Conservation (phyloP, 352 stramenopile species). For the Pythium sukuiense region DNA sequence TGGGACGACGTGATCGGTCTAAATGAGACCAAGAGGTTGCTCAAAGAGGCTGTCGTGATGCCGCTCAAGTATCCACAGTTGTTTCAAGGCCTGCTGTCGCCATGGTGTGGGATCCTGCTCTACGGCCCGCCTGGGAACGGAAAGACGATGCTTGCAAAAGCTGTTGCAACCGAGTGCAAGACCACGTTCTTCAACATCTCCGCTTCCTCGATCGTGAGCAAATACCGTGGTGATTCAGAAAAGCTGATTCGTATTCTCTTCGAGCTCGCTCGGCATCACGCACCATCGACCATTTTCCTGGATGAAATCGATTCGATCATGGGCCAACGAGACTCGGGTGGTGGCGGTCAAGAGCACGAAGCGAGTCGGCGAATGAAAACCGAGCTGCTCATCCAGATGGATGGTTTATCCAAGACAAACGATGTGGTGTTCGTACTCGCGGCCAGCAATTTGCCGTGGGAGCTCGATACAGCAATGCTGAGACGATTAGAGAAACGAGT, state of each 20-base stretch:
- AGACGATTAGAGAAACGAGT: conserved; percentile 83
- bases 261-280: conserved; percentile 77
- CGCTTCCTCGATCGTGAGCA: conserved; percentile 85
- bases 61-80: conserved; percentile 94
- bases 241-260: conserved; percentile 88
- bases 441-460: conserved; percentile 83
- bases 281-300: conserved; percentile 85
- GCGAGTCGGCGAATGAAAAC: conserved; percentile 87
- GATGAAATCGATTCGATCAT: conserved; percentile 91
- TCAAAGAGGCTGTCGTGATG: conserved; percentile 95
- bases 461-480: conserved; percentile 79
- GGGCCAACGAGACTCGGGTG: conserved; percentile 75
- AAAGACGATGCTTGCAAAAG: conserved; percentile 90
- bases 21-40: conserved; percentile 90
- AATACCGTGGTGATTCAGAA: conserved; percentile 84
- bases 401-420: conserved; percentile 74
- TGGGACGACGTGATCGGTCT: conserved; percentile 90
- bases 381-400: conserved; percentile 87
- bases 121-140: conserved; percentile 85
- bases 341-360: conserved; percentile 80
- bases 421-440: conserved; percentile 85
- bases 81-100: conserved; percentile 91
- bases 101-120: conserved; percentile 90
- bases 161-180: conserved; percentile 81
- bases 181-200: conserved; percentile 91